Evolutionary conservation across 2,329 filamentous ascomycete genomes (phyloP).

Genomic region (Didymellaceae sp.): DNA sequence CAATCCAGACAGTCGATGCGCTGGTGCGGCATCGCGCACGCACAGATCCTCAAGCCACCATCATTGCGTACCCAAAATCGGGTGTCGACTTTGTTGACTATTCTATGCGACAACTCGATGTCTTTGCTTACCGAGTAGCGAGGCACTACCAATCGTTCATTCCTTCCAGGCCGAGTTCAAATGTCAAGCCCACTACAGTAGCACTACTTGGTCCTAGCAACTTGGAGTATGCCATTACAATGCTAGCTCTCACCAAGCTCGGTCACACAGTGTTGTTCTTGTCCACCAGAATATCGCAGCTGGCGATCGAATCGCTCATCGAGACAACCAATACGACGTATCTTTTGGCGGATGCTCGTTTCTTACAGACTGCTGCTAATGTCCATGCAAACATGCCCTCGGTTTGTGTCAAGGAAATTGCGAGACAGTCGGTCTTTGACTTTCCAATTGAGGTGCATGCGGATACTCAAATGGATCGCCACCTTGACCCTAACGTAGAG

Average conservation of each 20-base stretch:
- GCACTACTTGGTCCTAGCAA: conserved; percentile 61
- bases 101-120: conserved; percentile 55
- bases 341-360: conserved; percentile 31
- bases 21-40: conserved; percentile 49
- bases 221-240: conserved; percentile 62
- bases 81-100: conserved; percentile 57
- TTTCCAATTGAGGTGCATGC: conserved; percentile 36
- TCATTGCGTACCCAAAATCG: conserved; percentile 54
- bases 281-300: conserved; percentile 60
- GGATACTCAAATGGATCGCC: conserved; percentile 32
- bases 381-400: conserved; percentile 18
- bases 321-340: conserved; percentile 31
- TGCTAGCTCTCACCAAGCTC: conserved; percentile 62
- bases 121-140: conserved; percentile 42
- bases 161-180: conserved; percentile 22
- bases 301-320: conserved; percentile 58
- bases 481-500: conserved; percentile 28
- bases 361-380: conserved; percentile 43
- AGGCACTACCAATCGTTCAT: conserved; percentile 32
- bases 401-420: conserved; percentile 25
- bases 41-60: conserved; percentile 43
- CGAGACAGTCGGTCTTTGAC: conserved; percentile 18
- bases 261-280: conserved; percentile 63
- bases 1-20: conserved; percentile 47
- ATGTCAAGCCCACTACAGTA: conserved; percentile 42